Conservation (phyloP, 257 asterid genomes). For the Buddleja alternifolia region DNA sequence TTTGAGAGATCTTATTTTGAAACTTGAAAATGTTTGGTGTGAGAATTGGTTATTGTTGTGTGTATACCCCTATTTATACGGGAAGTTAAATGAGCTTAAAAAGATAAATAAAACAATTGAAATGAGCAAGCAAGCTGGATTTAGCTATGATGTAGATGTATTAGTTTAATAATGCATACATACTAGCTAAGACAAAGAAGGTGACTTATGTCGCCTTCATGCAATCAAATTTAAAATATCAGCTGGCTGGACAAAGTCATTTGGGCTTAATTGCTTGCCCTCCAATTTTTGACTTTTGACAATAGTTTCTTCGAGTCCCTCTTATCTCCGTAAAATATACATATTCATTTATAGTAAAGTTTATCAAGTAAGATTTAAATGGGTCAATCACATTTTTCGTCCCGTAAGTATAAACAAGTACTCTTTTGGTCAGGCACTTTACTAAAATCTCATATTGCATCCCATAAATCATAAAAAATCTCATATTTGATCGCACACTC, state of each 20-base stretch:
- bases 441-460: too few species aligned
- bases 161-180: constrained; percentile 13
- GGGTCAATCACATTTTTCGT: too few species aligned
- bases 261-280: constrained; percentile 26
- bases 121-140: constrained; percentile 23
- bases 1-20: background rate
- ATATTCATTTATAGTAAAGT: too few species aligned
- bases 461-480: too few species aligned
- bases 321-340: background rate
- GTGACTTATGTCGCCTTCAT: constrained; percentile 40
- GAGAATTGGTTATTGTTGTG: background rate
- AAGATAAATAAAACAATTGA: background rate
- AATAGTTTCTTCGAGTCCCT: background rate
- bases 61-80: constrained; percentile 27
- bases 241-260: constrained; percentile 35
- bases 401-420: too few species aligned
- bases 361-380: too few species aligned
- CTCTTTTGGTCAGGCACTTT: too few species aligned
- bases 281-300: constrained; percentile 28
- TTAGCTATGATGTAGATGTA: background rate
- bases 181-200: constrained; percentile 28
- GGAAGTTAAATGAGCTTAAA: background rate
- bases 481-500: too few species aligned
- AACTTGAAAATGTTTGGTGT: constrained; percentile 2
- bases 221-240: constrained; percentile 23